phyloP scores from a whole-genome alignment of 2,329 filamentous ascomycete species.

The Lasiodiplodia theobromae region DNA sequence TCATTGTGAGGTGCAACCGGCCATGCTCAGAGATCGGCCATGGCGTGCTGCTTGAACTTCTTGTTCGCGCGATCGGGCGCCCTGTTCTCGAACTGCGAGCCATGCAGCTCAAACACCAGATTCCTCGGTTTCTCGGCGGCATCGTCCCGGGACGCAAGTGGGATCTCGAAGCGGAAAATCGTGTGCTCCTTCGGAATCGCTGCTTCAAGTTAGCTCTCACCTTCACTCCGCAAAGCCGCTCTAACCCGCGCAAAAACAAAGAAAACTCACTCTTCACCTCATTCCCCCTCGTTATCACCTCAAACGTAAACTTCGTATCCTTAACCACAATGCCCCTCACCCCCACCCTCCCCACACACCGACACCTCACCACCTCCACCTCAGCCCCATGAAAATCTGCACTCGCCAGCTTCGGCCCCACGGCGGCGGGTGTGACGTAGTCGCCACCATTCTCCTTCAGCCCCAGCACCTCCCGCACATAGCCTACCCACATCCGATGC shows the following conservation, averaged over 20 bases:
- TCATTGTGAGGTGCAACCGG: background rate
- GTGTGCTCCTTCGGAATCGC: slow-evolving; percentile 90
- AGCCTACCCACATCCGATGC: slow-evolving; percentile 80
- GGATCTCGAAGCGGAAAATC: slow-evolving; percentile 78
- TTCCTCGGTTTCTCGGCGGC: slow-evolving; percentile 38
- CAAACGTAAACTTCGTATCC: slow-evolving; percentile 86
- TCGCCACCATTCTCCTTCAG: slow-evolving; percentile 51
- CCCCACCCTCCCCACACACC: slow-evolving; percentile 82
- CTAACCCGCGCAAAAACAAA: too few species aligned
- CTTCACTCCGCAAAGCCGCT: too few species aligned
- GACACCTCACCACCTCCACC: slow-evolving; percentile 81
- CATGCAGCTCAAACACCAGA: slow-evolving; percentile 84
- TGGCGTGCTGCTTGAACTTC: slow-evolving; percentile 81
- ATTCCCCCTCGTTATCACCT: slow-evolving; percentile 77
- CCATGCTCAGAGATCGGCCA: background rate
- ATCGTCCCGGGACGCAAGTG: slow-evolving; percentile 48
- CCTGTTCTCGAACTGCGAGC: slow-evolving; percentile 83
- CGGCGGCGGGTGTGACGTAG: slow-evolving; percentile 64
- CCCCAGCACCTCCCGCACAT: slow-evolving; percentile 82
- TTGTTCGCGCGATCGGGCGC: slow-evolving; percentile 85
- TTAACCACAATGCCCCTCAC: slow-evolving; percentile 85
- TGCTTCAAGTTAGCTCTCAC: too few species aligned
- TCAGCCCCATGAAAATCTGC: slow-evolving; percentile 92
- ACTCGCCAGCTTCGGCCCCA: slow-evolving; percentile 75
- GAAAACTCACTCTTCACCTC: slow-evolving; percentile 76